These are phyloP conservation scores for Russula foetens DNA, from an alignment of 768 basidiomycete genomes.

Conservation along the genomic window DNA sequence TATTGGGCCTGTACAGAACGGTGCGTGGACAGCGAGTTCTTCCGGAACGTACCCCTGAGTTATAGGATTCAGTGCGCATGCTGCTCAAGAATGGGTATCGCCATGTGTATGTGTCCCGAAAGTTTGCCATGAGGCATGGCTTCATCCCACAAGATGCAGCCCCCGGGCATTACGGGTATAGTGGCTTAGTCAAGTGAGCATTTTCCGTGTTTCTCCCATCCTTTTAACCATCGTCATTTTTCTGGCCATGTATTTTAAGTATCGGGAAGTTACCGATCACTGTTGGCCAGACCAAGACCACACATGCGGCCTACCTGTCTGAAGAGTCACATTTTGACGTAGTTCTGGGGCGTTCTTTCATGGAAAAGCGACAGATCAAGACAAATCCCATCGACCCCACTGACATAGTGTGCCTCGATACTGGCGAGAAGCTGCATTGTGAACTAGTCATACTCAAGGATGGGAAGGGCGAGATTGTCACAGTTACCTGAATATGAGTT, in stretches of 20 bases:
- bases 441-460: slow-evolving; percentile 90
- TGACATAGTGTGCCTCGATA: slow-evolving; percentile 85
- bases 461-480: slow-evolving; percentile 84
- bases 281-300: slow-evolving; percentile 33
- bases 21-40: slow-evolving; percentile 33
- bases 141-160: slow-evolving; percentile 84
- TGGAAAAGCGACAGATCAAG: slow-evolving; percentile 70
- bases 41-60: neutral
- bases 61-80: slow-evolving; percentile 64
- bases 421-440: slow-evolving; percentile 85
- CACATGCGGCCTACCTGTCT: slow-evolving; percentile 68
- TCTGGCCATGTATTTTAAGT: slow-evolving; percentile 22
- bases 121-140: slow-evolving; percentile 80
- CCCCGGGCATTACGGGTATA: slow-evolving; percentile 91
- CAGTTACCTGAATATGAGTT: slow-evolving; percentile 50
- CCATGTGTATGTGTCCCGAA: slow-evolving; percentile 91
- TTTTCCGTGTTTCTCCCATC: neutral
- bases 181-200: slow-evolving; percentile 62
- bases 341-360: slow-evolving; percentile 81
- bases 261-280: slow-evolving; percentile 87
- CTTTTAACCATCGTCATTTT: neutral
- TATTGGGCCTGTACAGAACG: slow-evolving; percentile 85
- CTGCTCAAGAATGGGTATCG: slow-evolving; percentile 86
- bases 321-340: slow-evolving; percentile 97
- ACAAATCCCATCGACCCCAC: slow-evolving; percentile 80